A percentile compares a stretch with the other conserved stretches of the same genome.
These are phyloP conservation scores for Neoboletus brunneissimus DNA, from an alignment of 768 basidiomycete genomes.

Conservation along the genomic window DNA sequence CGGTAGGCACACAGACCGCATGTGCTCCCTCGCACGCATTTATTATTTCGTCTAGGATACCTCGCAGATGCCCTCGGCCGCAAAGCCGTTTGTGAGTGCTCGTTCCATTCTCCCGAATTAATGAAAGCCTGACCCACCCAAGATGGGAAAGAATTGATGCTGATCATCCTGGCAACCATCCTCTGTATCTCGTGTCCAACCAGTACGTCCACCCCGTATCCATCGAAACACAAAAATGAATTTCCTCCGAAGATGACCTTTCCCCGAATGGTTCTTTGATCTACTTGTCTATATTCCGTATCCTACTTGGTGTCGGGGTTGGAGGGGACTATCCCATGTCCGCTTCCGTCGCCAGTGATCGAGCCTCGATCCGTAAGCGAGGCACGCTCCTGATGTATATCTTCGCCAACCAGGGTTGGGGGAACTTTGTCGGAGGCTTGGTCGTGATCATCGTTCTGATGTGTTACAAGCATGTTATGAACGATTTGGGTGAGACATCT, in stretches of 20 bases:
- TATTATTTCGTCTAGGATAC: conserved; percentile 42
- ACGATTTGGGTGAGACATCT: conserved; percentile 51
- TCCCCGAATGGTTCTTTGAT: conserved; percentile 52
- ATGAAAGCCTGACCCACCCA: conserved; percentile 7
- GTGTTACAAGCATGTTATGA: conserved; percentile 62
- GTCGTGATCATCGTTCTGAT: conserved; percentile 62
- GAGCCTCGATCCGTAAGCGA: conserved; percentile 60
- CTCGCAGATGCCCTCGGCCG: conserved; percentile 66
- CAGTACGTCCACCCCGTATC: conserved; percentile 27
- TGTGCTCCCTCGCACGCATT: not conserved
- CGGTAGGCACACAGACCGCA: conserved; percentile 35
- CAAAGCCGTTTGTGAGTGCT: conserved; percentile 56
- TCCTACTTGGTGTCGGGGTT: conserved; percentile 73
- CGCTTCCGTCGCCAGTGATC: conserved; percentile 64
- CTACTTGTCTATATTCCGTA: conserved; percentile 65
- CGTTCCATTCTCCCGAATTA: not conserved
- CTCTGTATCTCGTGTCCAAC: conserved; percentile 65
- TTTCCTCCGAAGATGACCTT: conserved; percentile 39
- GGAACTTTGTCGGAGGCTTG: conserved; percentile 61
- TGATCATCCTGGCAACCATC: conserved; percentile 78
- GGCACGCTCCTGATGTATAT: conserved; percentile 77
- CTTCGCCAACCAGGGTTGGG: conserved; percentile 79
- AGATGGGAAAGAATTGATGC: conserved; percentile 79
- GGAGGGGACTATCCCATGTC: conserved; percentile 83
- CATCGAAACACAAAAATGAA: not conserved